These are phyloP conservation scores for Ambispora gerdemannii DNA, from an alignment of 192 early-diverging fungal genomes.

Conservation along the genomic window DNA sequence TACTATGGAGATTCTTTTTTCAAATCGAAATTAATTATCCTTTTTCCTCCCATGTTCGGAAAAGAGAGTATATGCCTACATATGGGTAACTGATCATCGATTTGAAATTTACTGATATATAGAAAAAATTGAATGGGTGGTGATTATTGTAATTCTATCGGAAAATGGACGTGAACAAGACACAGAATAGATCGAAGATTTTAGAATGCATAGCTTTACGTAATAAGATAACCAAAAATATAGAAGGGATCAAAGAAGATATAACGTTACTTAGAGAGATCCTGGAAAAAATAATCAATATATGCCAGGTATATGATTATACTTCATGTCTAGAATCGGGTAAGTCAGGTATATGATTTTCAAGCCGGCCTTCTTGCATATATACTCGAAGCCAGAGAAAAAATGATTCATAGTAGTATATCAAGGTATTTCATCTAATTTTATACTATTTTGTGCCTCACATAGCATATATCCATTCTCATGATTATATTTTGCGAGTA, in stretches of 20 bases:
- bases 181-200: constrained; percentile 20
- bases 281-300: constrained; percentile 3
- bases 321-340: constrained; percentile 6
- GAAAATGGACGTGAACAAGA: constrained; percentile 24
- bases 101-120: neutral
- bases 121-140: constrained; percentile 27
- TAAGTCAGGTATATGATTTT: neutral
- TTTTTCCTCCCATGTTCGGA: no score
- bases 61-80: no score
- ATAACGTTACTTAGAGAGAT: constrained; percentile 19
- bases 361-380: no score
- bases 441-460: no score
- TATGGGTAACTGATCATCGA: no score
- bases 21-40: constrained; percentile 20
- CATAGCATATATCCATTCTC: no score
- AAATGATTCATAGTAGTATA: no score
- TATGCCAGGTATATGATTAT: constrained; percentile 9
- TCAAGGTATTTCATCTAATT: no score
- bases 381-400: no score
- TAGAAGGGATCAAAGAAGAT: constrained; percentile 25
- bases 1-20: constrained; percentile 12
- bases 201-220: constrained; percentile 23
- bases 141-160: constrained; percentile 25
- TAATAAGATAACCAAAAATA: constrained; percentile 29
- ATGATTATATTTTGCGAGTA: no score